Base-by-base conservation (phyloP, 176 grass and related monocot genomes). In the Phyllostachys edulis region DNA sequence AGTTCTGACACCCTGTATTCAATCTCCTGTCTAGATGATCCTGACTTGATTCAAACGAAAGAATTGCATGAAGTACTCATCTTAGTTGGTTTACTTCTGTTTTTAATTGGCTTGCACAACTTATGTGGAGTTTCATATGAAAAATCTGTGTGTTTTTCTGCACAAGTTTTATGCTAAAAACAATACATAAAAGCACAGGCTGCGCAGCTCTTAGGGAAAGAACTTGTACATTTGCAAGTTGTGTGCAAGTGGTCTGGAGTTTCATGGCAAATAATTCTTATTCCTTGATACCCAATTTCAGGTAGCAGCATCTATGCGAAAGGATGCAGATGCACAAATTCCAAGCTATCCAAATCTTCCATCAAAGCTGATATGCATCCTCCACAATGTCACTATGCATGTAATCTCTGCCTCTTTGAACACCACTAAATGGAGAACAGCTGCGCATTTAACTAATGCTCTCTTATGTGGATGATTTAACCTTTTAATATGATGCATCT, bases 271-370 rank as follows among this genome's bases (percentile, higher is more conserved):
- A 66, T 40, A 61, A 40, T 65, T 73, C 16, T 80, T 38, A 89
- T 80, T 84, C 81, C 67, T 83, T 73, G 59, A 77, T 74, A 8
- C 51, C 61, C 56, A 70, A 79, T 91, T 89, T 82, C 92, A 94
- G 92, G 89, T 94, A 9, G 92, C 92, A 52, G 92, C 92, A 89
- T 94, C 92, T 71, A 89, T 94, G 92, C 80, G 85, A 57, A 94
- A 82, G 87, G 87, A 94, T 63, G 85, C 90, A 85, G 72, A 91
- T 65, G 84, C 87, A 60, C 85, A 91, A 69, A 82, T 94, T 89
- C 92, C 92, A 39, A 87, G 87, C 89, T 94, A 91, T 79, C 92
- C 89, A 87, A 94, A 94, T 87, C 92, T 94, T 75, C 81, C 84
- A 26, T 91, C 92, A 81, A 87, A 87, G 81, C 83, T 94, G 79